Evolutionary conservation across 805 yeast species (phyloP), one percentile per base, ranked within the genome.

Genomic region (Danielia oregonensis): DNA sequence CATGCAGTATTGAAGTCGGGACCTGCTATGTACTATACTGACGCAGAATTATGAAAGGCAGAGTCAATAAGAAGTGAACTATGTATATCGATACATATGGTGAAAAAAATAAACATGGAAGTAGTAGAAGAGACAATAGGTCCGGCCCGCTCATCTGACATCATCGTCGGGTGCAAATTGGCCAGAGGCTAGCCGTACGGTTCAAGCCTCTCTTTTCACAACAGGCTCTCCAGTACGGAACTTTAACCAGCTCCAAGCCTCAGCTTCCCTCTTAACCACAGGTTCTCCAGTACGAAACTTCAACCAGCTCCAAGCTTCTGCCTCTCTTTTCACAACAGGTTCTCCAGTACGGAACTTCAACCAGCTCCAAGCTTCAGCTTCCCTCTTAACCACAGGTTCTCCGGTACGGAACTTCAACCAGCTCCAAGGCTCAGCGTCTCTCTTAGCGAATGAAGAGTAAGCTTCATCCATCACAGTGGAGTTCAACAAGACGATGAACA

Each of bases 301-400:
- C 11, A 43, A 37, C 33, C 29, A 30, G 3, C 17, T 37, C n/a
- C 36, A 36, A 17, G 46, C 42, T 17, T 40, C 39, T 6, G 42
- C 48, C n/a, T 46, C 50, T 32, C 51, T 46, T 29, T 37, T 46
- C 11, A 26, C 26, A 31, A 44, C 31, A 4, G 41, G 30, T n/a
- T 36, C 26, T 8, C 35, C 36, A 22, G 28, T 19, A 18, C 17
- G 22, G 25, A 29, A 30, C n/a, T 22, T 15, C 17, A 37, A 25
- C 41, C 37, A 37, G 13, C 32, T 32, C 35, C 35, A 36, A 17
- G 34, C 24, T 4, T 30, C 32, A n/a, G 33, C 39, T 15, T 30
- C 33, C 25, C 34, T 32, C 18, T 32, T 32, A 9, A 13, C 29
- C 11, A 24, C 15, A 23, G 42, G 28, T 25, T 34, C 28, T 3